These are phyloP conservation scores for sorghum (Sorghum bicolor) DNA, from an alignment of 176 grass and related monocot species.

Conservation along the genomic window Sorghum_bicolor_NCBIv3 NC_012874.2:7609501-7610000, in stretches of 20 bases:
- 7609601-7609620: neutral
- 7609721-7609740: too few species aligned
- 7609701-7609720: neutral
- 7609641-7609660: neutral
- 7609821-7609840: neutral
- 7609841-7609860: neutral
- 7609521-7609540: neutral
- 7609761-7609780: neutral
- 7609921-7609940: conserved; percentile 84
- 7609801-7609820: neutral
- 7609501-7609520: neutral
- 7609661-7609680: too few species aligned
- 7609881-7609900: conserved; percentile 93
- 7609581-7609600: neutral
- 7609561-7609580: neutral
- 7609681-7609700: neutral
- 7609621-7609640: neutral
- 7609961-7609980: conserved; percentile 99
- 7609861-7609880: conserved; percentile 49
- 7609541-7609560: neutral
- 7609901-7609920: conserved; percentile 94
- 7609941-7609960: conserved; percentile 85
- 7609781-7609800: neutral
- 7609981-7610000: conserved; percentile 84
- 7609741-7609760: neutral